Base-by-base conservation (phyloP, 495 filamentous ascomycete genomes). In the Aspergillus campestris region DNA sequence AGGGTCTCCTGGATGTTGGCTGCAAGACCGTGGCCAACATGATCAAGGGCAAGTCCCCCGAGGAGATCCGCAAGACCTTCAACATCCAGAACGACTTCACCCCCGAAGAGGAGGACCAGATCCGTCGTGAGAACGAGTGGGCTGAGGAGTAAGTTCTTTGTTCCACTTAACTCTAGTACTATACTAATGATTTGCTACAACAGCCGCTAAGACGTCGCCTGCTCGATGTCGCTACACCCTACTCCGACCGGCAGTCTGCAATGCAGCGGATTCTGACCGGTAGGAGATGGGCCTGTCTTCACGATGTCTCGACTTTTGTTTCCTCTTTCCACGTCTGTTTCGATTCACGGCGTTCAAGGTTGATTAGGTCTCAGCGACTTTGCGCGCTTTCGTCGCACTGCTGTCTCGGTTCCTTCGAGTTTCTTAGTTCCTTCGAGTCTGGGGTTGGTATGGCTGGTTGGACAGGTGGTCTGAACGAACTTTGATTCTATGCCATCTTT, bases 31-130 rank as follows among this genome's bases (percentile, higher is more conserved):
- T 87, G 40, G 83, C 83, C 13, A 81, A 83, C 51, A 79, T 81
- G 76, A 84, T 87, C 68, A 83, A 83, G 75, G 80, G 79, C 61
- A 86, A 84, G 70, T 74, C 75, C 7, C 81, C 81, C 3, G 80
- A 86, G 53, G 77, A 85, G 62, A 86, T 87, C 60, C 81, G 83
- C 43, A 84, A 83, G 66, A 85, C 80, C 3, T 86, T 87, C 71
- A 82, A 81, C 60, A 84, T 87, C 50, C 73, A 80, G 61, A 84
- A 84, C 45, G 83, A 87, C 64, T 85, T 86, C 60, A 86, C 83
- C 1, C 78, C 79, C 13, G 83, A 86, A 58, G 83, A 86, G 59
- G 81, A 85, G 57, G 80, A 83, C 27, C 77, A 84, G 65, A 82
- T 87, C 50, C 78, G 79, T 42, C 74, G 78, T 40, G 80, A 86